Evolutionary conservation across 345 rosid genomes (phyloP).

Genomic region (Zanthoxylum bungeanum): DNA sequence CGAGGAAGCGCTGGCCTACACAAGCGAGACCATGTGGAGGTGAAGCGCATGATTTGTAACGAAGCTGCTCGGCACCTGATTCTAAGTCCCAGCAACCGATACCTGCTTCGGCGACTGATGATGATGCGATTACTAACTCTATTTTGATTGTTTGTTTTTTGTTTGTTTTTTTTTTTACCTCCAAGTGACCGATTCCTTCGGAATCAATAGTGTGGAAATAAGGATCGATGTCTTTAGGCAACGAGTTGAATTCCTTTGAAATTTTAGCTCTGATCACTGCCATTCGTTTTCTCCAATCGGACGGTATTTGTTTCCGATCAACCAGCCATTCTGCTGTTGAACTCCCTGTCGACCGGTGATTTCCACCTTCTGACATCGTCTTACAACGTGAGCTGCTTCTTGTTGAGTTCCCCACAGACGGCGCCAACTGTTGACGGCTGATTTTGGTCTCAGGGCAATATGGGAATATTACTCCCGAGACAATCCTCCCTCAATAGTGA

Average conservation of each 20-base stretch:
- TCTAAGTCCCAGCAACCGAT: slow-evolving; percentile 78
- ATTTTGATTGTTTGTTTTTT: slow-evolving; percentile 7
- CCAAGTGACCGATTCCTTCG: no score
- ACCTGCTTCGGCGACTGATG: slow-evolving; percentile 64
- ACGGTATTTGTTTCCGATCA: slow-evolving; percentile 90
- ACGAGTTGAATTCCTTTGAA: slow-evolving; percentile 61
- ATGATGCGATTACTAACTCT: slow-evolving; percentile 59
- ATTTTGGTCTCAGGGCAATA: no score
- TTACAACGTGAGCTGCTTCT: no score
- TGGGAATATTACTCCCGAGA: no score
- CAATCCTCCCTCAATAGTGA: no score
- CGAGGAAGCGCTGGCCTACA: slow-evolving; percentile 64
- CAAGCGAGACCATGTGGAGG: slow-evolving; percentile 62
- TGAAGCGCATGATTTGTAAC: slow-evolving; percentile 68
- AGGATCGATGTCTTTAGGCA: slow-evolving; percentile 83
- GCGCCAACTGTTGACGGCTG: no score
- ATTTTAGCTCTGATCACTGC: slow-evolving; percentile 66
- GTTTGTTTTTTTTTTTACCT: no score
- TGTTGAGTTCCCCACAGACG: no score
- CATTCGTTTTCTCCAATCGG: slow-evolving; percentile 87
- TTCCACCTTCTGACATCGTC: no score
- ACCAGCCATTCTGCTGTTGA: slow-evolving; percentile 99
- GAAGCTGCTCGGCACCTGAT: slow-evolving; percentile 57
- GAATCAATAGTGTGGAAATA: slow-evolving; percentile 72
- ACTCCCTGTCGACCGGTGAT: no score